A percentile compares a stretch with the other conserved stretches of the same genome.
Evolutionary conservation across 495 filamentous ascomycete genomes (phyloP).

Genomic region (Xylaria cubensis): DNA sequence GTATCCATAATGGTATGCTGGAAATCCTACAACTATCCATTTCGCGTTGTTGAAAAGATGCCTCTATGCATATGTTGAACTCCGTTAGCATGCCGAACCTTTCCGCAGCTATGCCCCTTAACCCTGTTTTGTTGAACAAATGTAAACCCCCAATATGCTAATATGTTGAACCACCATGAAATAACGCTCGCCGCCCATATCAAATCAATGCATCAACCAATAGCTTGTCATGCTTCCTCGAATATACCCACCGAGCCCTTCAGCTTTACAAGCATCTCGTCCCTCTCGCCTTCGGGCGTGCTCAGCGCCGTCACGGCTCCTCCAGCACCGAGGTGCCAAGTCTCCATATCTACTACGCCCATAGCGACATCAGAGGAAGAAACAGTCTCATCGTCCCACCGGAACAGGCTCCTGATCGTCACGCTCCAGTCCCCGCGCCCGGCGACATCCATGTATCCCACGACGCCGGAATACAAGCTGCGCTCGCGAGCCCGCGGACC

Average conservation of each 20-base stretch:
- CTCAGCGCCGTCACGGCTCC: conserved; percentile 87
- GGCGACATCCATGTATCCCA: conserved; percentile 87
- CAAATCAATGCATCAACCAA: not conserved
- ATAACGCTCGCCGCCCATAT: not conserved
- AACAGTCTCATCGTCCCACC: conserved; percentile 62
- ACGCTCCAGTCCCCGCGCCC: conserved; percentile 90
- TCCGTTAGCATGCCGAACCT: not conserved
- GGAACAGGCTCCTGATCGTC: conserved; percentile 79
- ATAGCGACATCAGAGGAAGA: conserved; percentile 14
- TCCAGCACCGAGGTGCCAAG: conserved; percentile 86
- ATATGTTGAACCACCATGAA: conserved; percentile 19
- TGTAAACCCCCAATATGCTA: not conserved
- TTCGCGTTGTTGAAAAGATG: conserved; percentile 20
- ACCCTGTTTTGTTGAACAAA: conserved; percentile 14
- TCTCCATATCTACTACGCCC: conserved; percentile 45
- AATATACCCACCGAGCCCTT: conserved; percentile 67
- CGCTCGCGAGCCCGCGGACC: conserved; percentile 56
- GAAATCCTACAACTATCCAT: not conserved
- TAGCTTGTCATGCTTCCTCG: conserved; percentile 40
- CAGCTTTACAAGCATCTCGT: conserved; percentile 90
- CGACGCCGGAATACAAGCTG: conserved; percentile 86
- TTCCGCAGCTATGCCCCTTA: not conserved
- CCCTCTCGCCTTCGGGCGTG: conserved; percentile 77
- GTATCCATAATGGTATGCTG: not conserved
- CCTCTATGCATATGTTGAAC: conserved; percentile 15